Percentiles rank a stretch among this genome's conserved stretches.
These are phyloP conservation scores for Thraustochytrium sp. DNA, from an alignment of 352 stramenopile species.

Conservation along the genomic window DNA sequence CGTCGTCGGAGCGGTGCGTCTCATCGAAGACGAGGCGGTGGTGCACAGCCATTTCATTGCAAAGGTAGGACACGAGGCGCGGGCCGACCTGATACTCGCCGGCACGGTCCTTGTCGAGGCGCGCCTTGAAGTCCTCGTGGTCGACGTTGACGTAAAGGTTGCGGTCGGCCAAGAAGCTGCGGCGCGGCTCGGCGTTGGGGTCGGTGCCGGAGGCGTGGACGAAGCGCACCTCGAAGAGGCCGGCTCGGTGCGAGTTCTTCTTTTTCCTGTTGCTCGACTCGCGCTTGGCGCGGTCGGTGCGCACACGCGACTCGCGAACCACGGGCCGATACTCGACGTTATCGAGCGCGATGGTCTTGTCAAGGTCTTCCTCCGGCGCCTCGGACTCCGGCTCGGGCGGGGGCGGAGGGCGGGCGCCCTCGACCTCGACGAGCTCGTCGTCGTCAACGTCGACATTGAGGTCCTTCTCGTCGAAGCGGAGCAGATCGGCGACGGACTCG, in stretches of 20 bases:
- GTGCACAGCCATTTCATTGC: slow-evolving; percentile 25
- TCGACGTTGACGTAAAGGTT: slow-evolving; percentile 26
- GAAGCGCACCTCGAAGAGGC: slow-evolving; percentile 1
- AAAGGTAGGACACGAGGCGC: background rate
- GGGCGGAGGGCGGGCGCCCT: too few species aligned
- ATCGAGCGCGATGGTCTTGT: background rate
- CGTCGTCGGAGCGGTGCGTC: background rate
- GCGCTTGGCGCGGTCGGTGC: background rate
- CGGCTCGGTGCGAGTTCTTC: background rate
- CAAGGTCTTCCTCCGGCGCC: background rate
- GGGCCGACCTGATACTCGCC: background rate
- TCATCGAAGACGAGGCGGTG: background rate
- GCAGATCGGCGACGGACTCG: background rate
- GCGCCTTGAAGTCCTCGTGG: background rate
- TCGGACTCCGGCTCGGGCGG: background rate
- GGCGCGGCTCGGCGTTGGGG: background rate
- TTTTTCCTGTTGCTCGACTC: background rate
- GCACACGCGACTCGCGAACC: background rate
- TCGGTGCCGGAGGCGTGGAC: background rate
- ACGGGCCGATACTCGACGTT: slow-evolving; percentile 9
- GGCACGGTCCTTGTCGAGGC: background rate
- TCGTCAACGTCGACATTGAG: background rate
- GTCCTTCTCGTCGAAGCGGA: background rate
- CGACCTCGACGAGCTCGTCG: background rate
- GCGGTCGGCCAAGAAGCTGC: background rate